phyloP scores from a whole-genome alignment of 2,329 filamentous ascomycete genomes.

The Arachnopeziza araneosa region DNA sequence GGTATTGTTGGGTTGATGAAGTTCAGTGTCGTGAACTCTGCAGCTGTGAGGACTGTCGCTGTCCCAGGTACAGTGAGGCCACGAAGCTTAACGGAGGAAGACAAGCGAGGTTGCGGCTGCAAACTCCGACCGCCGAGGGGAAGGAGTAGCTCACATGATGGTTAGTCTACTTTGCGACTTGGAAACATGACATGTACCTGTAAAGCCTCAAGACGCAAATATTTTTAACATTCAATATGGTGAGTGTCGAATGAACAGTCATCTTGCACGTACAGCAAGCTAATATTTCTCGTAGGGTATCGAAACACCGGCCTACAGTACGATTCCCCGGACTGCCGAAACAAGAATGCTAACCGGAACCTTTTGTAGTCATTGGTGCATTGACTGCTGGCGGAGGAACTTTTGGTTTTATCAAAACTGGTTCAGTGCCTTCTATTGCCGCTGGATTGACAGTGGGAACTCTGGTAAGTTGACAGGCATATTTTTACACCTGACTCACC shows the following conservation, averaged over 20 bases:
- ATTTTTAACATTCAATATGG: not conserved
- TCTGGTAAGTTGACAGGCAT: slow-evolving; percentile 39
- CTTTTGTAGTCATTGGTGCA: slow-evolving; percentile 58
- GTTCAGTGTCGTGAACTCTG: not conserved
- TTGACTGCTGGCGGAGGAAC: slow-evolving; percentile 84
- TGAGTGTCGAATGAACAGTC: not conserved
- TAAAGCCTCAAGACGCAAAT: no score
- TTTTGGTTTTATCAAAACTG: slow-evolving; percentile 77
- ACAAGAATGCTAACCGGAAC: not conserved
- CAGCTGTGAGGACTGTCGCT: not conserved
- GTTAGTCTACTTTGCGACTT: no score
- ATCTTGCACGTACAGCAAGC: not conserved
- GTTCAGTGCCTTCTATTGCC: slow-evolving; percentile 79
- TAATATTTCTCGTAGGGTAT: slow-evolving; percentile 28
- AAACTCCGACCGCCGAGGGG: slow-evolving; percentile 5
- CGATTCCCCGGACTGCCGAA: not conserved
- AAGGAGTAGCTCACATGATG: not conserved
- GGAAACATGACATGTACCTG: no score
- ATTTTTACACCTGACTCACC: no score
- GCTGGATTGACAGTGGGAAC: slow-evolving; percentile 80
- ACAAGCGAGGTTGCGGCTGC: not conserved
- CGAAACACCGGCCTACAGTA: slow-evolving; percentile 59
- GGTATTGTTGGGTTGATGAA: slow-evolving; percentile 3
- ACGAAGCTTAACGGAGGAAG: slow-evolving; percentile 21
- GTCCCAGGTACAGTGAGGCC: slow-evolving; percentile 13